Base-by-base conservation (phyloP, 345 rosid species). In the Brassica incana region DNA sequence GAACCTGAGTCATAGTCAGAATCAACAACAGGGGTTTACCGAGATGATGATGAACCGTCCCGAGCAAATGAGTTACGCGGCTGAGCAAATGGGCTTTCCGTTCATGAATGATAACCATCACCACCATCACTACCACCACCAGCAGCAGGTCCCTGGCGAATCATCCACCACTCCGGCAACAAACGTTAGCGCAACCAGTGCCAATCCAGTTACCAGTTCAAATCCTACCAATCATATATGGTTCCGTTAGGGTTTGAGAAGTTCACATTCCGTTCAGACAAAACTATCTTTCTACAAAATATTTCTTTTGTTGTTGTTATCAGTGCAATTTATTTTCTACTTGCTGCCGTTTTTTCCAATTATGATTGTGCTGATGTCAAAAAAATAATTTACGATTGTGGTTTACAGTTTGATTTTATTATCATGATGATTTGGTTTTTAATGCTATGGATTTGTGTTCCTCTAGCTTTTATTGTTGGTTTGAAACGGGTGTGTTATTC, bases 61-160 rank as follows among this genome's bases (percentile, higher is more conserved):
- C 45, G 65, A 60, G 35, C 33, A 60, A 25, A 32, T 11, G 35
- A 61, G 5, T 64, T 48, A 6, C 15, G 30, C 14, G 0, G 71
- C 43, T 5, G 48, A 3, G 25, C 15, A 62, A 12, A 62, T 27
- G 18, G 36, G 36, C 2, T 62, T 62, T 12, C 36, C 35, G 36
- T 62, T 62, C 66, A 54, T 75, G 65, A 45, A 66, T 18, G 15
- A 66, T 33, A 65, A 35, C 65, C 30, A 67, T 8, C 43, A 69
- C 43, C 73, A 69, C 65, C 30, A 67, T 8, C 43, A 69, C 43
- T 61, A 69, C 3, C 48, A 9, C 1, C 69, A 38, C 1, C 63
- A 69, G 0, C 54, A 63, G 7, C 72, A 67, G 23, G 4, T 25
- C 14, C 12, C 16, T 7, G 40, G 54, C 0, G 77, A 73, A 25